A percentile compares a stretch with the other conserved stretches of the same genome.
phyloP scores from a whole-genome alignment of 75 land plant species.

The Picea glauca region DNA sequence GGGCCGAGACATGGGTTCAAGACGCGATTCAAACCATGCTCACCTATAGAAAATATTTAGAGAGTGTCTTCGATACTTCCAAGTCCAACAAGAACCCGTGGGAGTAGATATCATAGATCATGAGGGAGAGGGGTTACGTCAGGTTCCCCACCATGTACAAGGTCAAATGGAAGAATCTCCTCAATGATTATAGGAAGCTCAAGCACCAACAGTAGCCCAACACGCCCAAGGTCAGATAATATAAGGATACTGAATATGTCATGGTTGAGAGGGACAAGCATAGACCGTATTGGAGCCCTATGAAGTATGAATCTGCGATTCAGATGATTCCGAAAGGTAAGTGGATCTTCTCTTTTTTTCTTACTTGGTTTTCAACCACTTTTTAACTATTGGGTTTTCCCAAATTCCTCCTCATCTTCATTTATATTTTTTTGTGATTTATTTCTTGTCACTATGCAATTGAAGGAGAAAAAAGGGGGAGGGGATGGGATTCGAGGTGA shows the following conservation, averaged over 20 bases:
- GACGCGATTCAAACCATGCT: slow-evolving; percentile 44
- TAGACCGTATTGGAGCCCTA: slow-evolving; percentile 17
- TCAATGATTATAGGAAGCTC: slow-evolving; percentile 44
- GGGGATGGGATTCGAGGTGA: no score
- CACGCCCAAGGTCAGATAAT: slow-evolving; percentile 25
- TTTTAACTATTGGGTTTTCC: no score
- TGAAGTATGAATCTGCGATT: slow-evolving; percentile 8
- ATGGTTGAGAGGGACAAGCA: slow-evolving; percentile 31
- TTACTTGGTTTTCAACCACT: no score
- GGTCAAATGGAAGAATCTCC: slow-evolving; percentile 46
- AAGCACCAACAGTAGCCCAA: slow-evolving; percentile 18
- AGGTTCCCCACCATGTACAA: slow-evolving; percentile 51
- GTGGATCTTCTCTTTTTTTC: no score
- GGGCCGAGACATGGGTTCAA: slow-evolving; percentile 51
- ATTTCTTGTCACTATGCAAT: no score
- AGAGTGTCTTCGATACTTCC: slow-evolving; percentile 33
- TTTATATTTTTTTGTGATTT: no score
- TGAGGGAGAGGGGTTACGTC: slow-evolving; percentile 40
- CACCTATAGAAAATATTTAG: slow-evolving; percentile 30
- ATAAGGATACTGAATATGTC: slow-evolving; percentile 39
- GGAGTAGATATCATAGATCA: slow-evolving; percentile 37
- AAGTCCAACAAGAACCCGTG: slow-evolving; percentile 49
- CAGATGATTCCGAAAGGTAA: slow-evolving; percentile 1
- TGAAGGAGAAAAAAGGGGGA: no score
- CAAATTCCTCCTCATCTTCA: no score